Conservation (phyloP, 177 flowering plant species). For the Vitis hybrid region DNA sequence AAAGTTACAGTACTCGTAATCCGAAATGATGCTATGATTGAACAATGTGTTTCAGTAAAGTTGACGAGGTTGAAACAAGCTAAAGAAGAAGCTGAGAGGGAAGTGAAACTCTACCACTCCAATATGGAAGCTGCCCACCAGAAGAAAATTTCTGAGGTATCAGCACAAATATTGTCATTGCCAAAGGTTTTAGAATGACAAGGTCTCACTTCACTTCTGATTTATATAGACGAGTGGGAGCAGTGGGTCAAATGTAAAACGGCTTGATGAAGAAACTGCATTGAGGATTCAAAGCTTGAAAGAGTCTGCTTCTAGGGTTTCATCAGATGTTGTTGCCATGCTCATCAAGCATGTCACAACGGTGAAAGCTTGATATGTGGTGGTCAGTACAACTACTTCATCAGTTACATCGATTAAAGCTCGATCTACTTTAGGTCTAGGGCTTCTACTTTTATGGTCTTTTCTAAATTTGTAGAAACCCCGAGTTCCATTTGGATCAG, state of each 20-base stretch:
- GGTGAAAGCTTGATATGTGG: constrained; percentile 26
- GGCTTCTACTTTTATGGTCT: too few species aligned
- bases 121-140: constrained; percentile 57
- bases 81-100: constrained; percentile 68
- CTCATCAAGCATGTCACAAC: constrained; percentile 43
- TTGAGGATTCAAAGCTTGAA: constrained; percentile 44
- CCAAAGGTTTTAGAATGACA: not conserved
- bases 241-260: constrained; percentile 44
- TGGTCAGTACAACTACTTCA: not conserved
- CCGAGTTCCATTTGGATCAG: too few species aligned
- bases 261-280: constrained; percentile 62
- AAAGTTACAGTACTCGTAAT: too few species aligned
- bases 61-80: constrained; percentile 64
- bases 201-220: not conserved
- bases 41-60: constrained; percentile 37
- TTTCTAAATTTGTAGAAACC: too few species aligned
- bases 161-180: too few species aligned
- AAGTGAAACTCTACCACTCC: constrained; percentile 39
- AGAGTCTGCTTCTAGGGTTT: constrained; percentile 25
- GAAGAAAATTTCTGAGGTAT: constrained; percentile 49
- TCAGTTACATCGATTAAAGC: not conserved
- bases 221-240: constrained; percentile 42
- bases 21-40: not conserved
- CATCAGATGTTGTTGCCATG: constrained; percentile 46
- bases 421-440: too few species aligned